These are phyloP conservation scores for Dentipellis fragilis DNA, from an alignment of 768 basidiomycete species.

Conservation along the genomic window DNA sequence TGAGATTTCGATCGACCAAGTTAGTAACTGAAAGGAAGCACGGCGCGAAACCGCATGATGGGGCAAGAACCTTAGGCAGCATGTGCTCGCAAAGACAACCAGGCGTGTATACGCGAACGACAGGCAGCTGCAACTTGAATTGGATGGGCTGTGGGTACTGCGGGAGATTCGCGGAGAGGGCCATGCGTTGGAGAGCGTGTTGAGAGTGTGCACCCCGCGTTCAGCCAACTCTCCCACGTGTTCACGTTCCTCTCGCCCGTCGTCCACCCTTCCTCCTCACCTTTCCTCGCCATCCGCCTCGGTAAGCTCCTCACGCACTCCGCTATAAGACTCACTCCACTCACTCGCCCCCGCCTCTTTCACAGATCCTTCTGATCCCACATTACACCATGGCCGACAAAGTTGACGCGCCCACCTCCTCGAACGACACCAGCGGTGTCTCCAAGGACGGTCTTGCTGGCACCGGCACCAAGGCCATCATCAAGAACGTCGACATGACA, in stretches of 20 bases:
- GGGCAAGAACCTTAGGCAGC: neutral
- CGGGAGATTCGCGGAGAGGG: neutral
- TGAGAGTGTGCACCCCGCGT: neutral
- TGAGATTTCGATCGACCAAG: neutral
- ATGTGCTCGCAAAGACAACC: neutral
- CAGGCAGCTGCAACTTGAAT: neutral
- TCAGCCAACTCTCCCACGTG: neutral
- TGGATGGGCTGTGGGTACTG: neutral
- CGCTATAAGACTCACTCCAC: neutral
- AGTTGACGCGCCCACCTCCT: constrained; percentile 47
- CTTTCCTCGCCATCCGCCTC: neutral
- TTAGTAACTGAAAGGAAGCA: neutral
- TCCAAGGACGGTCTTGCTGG: constrained; percentile 20
- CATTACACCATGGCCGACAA: constrained; percentile 26
- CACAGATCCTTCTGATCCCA: neutral
- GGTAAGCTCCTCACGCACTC: neutral
- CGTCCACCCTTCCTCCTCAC: neutral
- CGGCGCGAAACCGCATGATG: neutral
- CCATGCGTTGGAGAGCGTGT: neutral
- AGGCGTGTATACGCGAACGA: neutral
- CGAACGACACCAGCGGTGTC: constrained; percentile 40
- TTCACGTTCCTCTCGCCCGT: neutral
- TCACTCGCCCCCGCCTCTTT: neutral
- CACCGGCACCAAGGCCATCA: constrained; percentile 67
- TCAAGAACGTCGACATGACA: constrained; percentile 94